phyloP scores from a whole-genome alignment of 2,329 filamentous ascomycete genomes.

The Orbilia javanica region DNA sequence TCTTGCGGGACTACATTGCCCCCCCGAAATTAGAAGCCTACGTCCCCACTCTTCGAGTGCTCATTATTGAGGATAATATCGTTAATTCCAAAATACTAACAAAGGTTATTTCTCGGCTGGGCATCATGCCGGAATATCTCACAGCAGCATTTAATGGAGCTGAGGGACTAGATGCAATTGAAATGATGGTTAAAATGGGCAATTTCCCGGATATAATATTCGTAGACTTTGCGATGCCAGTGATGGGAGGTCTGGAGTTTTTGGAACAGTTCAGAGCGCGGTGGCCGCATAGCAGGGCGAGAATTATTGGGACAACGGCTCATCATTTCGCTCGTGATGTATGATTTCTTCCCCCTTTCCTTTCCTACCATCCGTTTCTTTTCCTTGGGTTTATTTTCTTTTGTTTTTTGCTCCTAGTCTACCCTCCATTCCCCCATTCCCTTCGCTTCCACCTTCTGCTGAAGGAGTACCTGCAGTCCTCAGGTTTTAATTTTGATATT shows the following conservation, averaged over 20 bases:
- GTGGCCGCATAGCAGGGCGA: conserved; percentile 13
- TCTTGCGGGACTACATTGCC: background rate
- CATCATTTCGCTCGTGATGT: conserved; percentile 1
- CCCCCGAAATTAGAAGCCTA: conserved; percentile 10
- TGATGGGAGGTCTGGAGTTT: conserved; percentile 29
- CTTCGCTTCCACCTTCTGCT: too few species aligned
- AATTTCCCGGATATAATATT: conserved; percentile 41
- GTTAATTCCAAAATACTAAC: conserved; percentile 26
- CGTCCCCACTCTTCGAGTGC: conserved; percentile 15
- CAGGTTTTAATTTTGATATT: background rate
- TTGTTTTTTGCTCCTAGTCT: too few species aligned
- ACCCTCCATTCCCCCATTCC: too few species aligned
- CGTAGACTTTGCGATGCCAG: conserved; percentile 36
- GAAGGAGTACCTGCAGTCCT: too few species aligned
- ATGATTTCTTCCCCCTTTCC: background rate
- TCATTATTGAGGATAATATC: conserved; percentile 36
- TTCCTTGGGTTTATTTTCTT: background rate
- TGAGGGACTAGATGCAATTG: conserved; percentile 19
- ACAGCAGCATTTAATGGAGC: conserved; percentile 10
- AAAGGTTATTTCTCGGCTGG: background rate
- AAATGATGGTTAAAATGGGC: conserved; percentile 10
- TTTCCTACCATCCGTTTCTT: too few species aligned
- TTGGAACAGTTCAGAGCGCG: conserved; percentile 35
- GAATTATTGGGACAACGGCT: conserved; percentile 25
- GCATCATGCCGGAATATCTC: conserved; percentile 24